Base-by-base conservation (phyloP, 179 eudicot species). In the Nepenthes alata region DNA sequence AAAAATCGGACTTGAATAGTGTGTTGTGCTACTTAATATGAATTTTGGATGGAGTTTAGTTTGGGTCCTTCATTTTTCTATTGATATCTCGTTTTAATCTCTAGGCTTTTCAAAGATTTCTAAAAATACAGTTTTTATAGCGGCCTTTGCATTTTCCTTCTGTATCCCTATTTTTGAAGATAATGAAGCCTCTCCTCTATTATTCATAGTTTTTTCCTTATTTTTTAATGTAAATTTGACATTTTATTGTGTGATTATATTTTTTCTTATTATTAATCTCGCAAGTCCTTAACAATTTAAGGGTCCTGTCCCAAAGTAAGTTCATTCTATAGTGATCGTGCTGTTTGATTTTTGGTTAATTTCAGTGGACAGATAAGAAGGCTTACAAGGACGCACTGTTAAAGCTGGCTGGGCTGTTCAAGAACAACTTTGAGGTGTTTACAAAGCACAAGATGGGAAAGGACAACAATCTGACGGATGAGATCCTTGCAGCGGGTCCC, bases 401-500 rank as follows among this genome's bases (percentile, higher is more conserved):
- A 75, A 85, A 86, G 70, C 60, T 93, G 64, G 98, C 72, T 3
- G 88, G 88, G 6, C 68, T 93, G 45, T 93, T 93, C 63, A 93
- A 74, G 93, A 80, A 76, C 38, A 93, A 93, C 70, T 93, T 93
- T 67, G 85, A 85, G 72, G 91, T 77, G 55, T 93, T 84, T 34
- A 47, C 75, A 7, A 59, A 74, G 67, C 76, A 89, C 79, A 81
- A 93, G 81, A 83, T 89, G 61, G 96, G 96, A 13, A 68, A 67
- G 53, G 95, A 86, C 59, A 76, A 65, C 73, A 70, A 79, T 50
- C 77, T 89, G 58, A 89, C 96, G 5, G 71, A 80, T 44, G 88
- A 91, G 68, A 93, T 93, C 59, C 75, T 85, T 16, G 86, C 85
- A 15, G 98, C 98, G 61, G 98, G 98, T 70, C 96, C 98, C 6